Evolutionary conservation across 2,329 filamentous ascomycete species (phyloP), one percentile per base, ranked within the genome.

Genomic region (Phyllosticta ampelicida): DNA sequence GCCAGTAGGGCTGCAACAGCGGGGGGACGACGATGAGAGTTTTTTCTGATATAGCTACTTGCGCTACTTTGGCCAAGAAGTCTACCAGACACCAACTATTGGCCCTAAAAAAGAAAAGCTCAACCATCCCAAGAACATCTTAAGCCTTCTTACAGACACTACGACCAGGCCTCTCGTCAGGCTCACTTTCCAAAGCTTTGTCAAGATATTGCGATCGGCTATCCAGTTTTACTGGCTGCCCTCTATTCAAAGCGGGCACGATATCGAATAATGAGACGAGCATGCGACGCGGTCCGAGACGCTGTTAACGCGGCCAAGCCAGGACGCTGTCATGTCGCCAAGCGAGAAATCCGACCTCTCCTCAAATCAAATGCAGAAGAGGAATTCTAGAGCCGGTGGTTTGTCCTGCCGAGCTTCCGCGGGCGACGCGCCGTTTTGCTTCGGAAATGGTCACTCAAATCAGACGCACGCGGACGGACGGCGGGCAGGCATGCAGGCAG

Each of bases 271-370:
- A 48, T 60, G 58, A 52, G 53, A 60, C 58, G 44, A 30, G 53
- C 28, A 20, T 60, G 58, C 44, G 54, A 60, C 58, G 26, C 49
- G 10, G 54, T 49, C 58, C 58, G 58, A 48, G 54, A 60, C 58
- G 23, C 29, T 29, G 29, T 29, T 48, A 48, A 60, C 49, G 53
- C 58, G 16, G 36, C 36, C 36, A 44, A 44, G 36, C 36, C 36
- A 16, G 13, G 36, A 44, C 13, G 36, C 36, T 44, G 36, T 5
- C 36, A 44, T 44, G 36, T 44, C 36, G 36, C 11, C 36, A n/a
- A 13, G 36, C 36, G 11, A 16, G 16, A 44, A 44, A n/a, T n/a
- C 11, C 13, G 13, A 44, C 11, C 36, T 44, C 36, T 44, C 36
- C 36, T 44, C 36, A 44, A 44, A 44, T 44, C 36, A 18, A 44